Evolutionary conservation across 495 filamentous ascomycete species (phyloP).

Genomic region (Hypomontagnella submonticulosa): DNA sequence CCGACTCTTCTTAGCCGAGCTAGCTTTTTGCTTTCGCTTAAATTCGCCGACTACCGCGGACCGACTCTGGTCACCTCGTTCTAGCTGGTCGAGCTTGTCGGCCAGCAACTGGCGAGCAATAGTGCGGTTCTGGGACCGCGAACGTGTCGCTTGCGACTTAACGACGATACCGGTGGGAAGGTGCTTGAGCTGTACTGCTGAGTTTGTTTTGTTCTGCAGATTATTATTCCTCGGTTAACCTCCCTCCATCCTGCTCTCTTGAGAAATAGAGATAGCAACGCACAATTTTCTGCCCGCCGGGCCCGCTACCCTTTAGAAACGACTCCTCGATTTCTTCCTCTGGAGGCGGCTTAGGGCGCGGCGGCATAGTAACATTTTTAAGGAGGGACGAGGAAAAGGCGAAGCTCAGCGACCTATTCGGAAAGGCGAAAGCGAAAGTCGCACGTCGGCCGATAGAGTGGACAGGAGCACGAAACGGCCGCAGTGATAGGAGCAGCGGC

Average conservation of each 20-base stretch:
- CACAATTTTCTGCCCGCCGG: constrained; percentile 95
- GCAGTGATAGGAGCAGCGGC: constrained; percentile 6
- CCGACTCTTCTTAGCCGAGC: constrained; percentile 60
- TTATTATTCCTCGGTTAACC: not conserved
- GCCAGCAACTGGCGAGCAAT: constrained; percentile 83
- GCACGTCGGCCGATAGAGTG: constrained; percentile 1
- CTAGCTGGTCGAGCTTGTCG: constrained; percentile 74
- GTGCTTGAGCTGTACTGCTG: constrained; percentile 93
- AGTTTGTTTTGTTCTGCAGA: constrained; percentile 91
- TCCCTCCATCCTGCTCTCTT: not conserved
- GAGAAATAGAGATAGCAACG: constrained; percentile 6
- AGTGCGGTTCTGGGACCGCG: constrained; percentile 87
- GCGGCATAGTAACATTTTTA: constrained; percentile 65
- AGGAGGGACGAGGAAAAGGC: constrained; percentile 29
- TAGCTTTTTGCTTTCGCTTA: constrained; percentile 61
- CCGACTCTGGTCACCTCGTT: constrained; percentile 61
- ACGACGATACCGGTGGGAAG: constrained; percentile 87
- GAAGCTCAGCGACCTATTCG: constrained; percentile 21
- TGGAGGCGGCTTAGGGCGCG: constrained; percentile 73
- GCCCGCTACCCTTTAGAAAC: constrained; percentile 92
- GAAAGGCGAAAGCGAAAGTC: not conserved
- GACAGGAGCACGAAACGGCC: constrained; percentile 1
- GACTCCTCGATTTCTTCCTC: constrained; percentile 83
- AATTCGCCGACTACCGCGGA: constrained; percentile 52
- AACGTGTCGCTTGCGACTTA: constrained; percentile 92